A percentile compares a stretch with the other conserved stretches of the same genome.
phyloP scores from a whole-genome alignment of 805 yeast species.

The Spathaspora girioi region DNA sequence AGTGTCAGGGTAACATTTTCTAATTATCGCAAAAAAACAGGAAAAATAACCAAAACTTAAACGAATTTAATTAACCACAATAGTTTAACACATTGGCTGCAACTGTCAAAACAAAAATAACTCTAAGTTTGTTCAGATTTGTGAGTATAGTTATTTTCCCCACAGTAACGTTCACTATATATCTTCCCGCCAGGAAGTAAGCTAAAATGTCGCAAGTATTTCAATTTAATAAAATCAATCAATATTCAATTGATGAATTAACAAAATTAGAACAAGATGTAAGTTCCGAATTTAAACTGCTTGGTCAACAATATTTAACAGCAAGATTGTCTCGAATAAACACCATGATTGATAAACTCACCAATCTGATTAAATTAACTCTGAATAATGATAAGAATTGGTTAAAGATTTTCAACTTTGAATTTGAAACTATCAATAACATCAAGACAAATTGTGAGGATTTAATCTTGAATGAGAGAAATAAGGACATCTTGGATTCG shows the following conservation, averaged over 20 bases:
- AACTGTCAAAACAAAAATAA: not conserved
- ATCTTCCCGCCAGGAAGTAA: not conserved
- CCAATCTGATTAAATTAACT: conserved; percentile 20
- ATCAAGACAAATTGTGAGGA: conserved; percentile 32
- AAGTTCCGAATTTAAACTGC: conserved; percentile 20
- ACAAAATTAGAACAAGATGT: conserved; percentile 16
- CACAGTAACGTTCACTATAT: no score
- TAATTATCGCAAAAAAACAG: not conserved
- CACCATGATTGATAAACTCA: conserved; percentile 20
- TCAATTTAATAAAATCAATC: conserved; percentile 12
- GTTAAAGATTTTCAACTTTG: conserved; percentile 28
- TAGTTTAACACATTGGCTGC: not conserved
- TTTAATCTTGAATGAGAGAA: conserved; percentile 14
- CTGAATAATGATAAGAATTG: conserved; percentile 29
- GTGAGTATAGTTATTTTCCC: not conserved
- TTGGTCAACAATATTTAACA: conserved; percentile 21
- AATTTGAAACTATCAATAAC: conserved; percentile 30
- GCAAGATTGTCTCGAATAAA: conserved; percentile 28
- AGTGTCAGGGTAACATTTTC: not conserved
- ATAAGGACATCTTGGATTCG: conserved; percentile 13
- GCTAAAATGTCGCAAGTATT: not conserved
- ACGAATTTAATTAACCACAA: not conserved
- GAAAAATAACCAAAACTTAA: not conserved
- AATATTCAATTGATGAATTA: conserved; percentile 21
- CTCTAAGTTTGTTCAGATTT: not conserved